These are phyloP conservation scores for Yamadazyma jaroonii DNA, from an alignment of 1,139 yeast genomes.

Conservation along the genomic window DNA sequence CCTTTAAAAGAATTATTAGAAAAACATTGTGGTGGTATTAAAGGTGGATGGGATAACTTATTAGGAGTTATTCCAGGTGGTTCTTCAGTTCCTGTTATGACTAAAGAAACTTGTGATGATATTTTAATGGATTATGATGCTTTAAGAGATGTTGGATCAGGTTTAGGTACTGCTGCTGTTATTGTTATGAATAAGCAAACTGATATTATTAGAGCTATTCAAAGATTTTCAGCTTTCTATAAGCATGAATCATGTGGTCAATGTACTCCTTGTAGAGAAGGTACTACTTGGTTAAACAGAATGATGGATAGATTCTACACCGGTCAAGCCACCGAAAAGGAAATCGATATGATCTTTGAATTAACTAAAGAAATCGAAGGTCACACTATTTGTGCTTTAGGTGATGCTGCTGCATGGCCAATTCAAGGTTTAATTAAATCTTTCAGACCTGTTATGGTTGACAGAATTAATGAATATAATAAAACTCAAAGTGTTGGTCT, in stretches of 20 bases:
- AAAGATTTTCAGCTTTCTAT: constrained; percentile 77
- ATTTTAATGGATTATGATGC: constrained; percentile 86
- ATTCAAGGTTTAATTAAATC: constrained; percentile 81
- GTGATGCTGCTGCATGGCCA: constrained; percentile 95
- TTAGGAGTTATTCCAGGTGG: constrained; percentile 89
- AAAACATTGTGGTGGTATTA: constrained; percentile 85
- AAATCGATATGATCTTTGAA: constrained; percentile 80
- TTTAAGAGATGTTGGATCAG: constrained; percentile 77
- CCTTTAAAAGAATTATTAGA: constrained; percentile 78
- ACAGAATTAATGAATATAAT: constrained; percentile 58
- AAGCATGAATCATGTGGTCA: constrained; percentile 93
- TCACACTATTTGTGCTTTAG: constrained; percentile 87
- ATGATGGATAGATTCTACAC: constrained; percentile 78
- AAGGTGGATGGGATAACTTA: constrained; percentile 89
- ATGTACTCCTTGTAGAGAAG: constrained; percentile 94
- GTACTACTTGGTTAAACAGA: constrained; percentile 79
- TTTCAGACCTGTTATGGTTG: constrained; percentile 78
- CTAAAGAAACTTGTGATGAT: constrained; percentile 61
- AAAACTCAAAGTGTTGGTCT: constrained; percentile 38
- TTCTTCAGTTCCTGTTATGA: constrained; percentile 78
- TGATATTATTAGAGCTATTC: constrained; percentile 80
- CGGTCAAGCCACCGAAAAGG: constrained; percentile 78
- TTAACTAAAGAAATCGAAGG: constrained; percentile 84
- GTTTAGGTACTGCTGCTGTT: constrained; percentile 90
- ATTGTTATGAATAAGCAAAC: constrained; percentile 86